These are phyloP conservation scores for Neocucurbitaria cava DNA, from an alignment of 2,329 filamentous ascomycete genomes.

Conservation along the genomic window DNA sequence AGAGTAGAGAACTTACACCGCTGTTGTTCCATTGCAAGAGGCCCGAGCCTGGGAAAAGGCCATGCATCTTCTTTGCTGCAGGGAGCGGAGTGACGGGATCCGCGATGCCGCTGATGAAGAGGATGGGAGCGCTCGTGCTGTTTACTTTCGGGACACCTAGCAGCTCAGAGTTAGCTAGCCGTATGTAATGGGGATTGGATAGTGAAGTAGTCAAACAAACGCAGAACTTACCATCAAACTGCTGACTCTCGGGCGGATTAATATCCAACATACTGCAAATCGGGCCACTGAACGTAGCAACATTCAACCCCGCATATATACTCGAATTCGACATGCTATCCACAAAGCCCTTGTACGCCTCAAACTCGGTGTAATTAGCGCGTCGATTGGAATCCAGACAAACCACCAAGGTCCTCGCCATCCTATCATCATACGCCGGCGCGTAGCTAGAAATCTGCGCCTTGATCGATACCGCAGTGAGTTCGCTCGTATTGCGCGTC, in stretches of 20 bases:
- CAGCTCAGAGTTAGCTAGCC: background rate
- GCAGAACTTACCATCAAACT: slow-evolving; percentile 24
- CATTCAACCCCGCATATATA: slow-evolving; percentile 13
- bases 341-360: slow-evolving; percentile 7
- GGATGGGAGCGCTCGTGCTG: slow-evolving; percentile 13
- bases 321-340: slow-evolving; percentile 2
- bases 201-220: too few species aligned
- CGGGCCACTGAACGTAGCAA: slow-evolving; percentile 10
- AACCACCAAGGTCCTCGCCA: slow-evolving; percentile 10
- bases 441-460: slow-evolving; percentile 1
- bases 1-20: too few species aligned
- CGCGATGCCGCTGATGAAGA: slow-evolving; percentile 27
- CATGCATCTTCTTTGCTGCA: slow-evolving; percentile 45
- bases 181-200: background rate
- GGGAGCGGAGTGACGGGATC: slow-evolving; percentile 64
- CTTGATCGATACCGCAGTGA: slow-evolving; percentile 1
- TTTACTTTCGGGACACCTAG: slow-evolving; percentile 8
- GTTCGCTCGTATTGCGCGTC: background rate
- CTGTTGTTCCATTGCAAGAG: slow-evolving; percentile 48
- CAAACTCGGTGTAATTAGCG: slow-evolving; percentile 15
- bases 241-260: slow-evolving; percentile 24
- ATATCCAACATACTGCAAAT: slow-evolving; percentile 22
- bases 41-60: slow-evolving; percentile 48
- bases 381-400: slow-evolving; percentile 21
- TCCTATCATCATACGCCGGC: slow-evolving; percentile 5